A percentile compares a stretch with the other conserved stretches of the same genome.
Evolutionary conservation across 2,329 filamentous ascomycete species (phyloP).

Genomic region (Pseudopyricularia cyperi): DNA sequence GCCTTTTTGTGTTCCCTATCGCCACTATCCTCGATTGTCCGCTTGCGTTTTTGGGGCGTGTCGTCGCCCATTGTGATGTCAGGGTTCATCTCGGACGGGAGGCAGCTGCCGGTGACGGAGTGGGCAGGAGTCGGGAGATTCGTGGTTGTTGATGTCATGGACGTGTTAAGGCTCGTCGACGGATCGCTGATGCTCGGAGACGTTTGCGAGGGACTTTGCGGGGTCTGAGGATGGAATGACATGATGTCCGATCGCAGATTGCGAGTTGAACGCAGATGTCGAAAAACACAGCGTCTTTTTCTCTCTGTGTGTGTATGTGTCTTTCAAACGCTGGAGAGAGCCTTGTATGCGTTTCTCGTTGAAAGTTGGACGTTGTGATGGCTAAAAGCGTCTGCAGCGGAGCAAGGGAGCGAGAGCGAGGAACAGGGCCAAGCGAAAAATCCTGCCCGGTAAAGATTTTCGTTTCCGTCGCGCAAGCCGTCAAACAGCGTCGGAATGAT

Average conservation of each 20-base stretch:
- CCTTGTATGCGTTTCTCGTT: background rate
- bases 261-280: slow-evolving; percentile 7
- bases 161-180: slow-evolving; percentile 36
- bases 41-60: slow-evolving; percentile 49
- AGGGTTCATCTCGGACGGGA: slow-evolving; percentile 26
- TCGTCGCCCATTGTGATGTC: slow-evolving; percentile 34
- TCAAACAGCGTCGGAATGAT: slow-evolving; percentile 8
- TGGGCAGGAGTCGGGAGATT: slow-evolving; percentile 50
- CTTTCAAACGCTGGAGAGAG: background rate
- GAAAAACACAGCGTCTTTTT: background rate
- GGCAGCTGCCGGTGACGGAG: slow-evolving; percentile 45
- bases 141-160: slow-evolving; percentile 35
- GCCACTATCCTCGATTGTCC: slow-evolving; percentile 40
- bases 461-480: slow-evolving; percentile 4
- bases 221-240: slow-evolving; percentile 55
- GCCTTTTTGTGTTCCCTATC: slow-evolving; percentile 48
- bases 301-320: no score
- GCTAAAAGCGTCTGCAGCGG: background rate
- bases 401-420: slow-evolving; percentile 1
- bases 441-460: slow-evolving; percentile 3
- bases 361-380: no score
- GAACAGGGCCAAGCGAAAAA: slow-evolving; percentile 2
- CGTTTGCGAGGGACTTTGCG: slow-evolving; percentile 52
- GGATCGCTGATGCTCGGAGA: slow-evolving; percentile 41
- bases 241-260: slow-evolving; percentile 30